Evolutionary conservation across 495 filamentous ascomycete species (phyloP).

Genomic region (Penicillium dipodomyicola): DNA sequence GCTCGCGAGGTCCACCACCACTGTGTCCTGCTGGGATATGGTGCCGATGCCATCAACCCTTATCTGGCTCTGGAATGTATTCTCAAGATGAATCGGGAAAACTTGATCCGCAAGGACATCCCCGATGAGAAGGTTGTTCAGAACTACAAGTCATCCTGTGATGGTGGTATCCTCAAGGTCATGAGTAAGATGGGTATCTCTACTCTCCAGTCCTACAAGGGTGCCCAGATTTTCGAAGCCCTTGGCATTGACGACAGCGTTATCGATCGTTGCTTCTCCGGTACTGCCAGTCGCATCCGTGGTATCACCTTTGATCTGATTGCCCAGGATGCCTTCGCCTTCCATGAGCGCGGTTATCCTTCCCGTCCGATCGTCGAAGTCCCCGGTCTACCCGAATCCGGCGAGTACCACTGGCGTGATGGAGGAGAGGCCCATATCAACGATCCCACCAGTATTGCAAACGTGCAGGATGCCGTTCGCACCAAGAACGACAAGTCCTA

Average conservation of each 20-base stretch:
- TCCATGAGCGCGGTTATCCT: slow-evolving; percentile 95
- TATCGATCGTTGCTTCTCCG: slow-evolving; percentile 94
- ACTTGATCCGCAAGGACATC: slow-evolving; percentile 86
- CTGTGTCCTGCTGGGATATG: slow-evolving; percentile 95
- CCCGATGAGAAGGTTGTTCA: slow-evolving; percentile 80
- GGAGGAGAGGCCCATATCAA: slow-evolving; percentile 98
- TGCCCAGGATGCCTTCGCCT: slow-evolving; percentile 92
- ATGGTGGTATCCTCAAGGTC: slow-evolving; percentile 97
- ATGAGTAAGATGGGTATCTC: slow-evolving; percentile 99
- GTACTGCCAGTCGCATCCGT: slow-evolving; percentile 93
- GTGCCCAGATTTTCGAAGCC: slow-evolving; percentile 99
- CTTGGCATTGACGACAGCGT: slow-evolving; percentile 93
- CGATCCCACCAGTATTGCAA: slow-evolving; percentile 91
- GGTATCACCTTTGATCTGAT: slow-evolving; percentile 96
- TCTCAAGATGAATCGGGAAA: slow-evolving; percentile 96
- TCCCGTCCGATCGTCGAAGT: slow-evolving; percentile 75
- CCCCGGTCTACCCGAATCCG: slow-evolving; percentile 86
- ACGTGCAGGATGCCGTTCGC: slow-evolving; percentile 96
- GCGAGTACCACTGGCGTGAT: slow-evolving; percentile 99
- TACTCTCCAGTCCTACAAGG: slow-evolving; percentile 96
- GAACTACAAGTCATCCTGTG: slow-evolving; percentile 98
- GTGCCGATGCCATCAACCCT: slow-evolving; percentile 93
- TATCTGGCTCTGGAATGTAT: slow-evolving; percentile 98
- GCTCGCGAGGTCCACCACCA: slow-evolving; percentile 99
- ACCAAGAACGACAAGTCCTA: slow-evolving; percentile 99